Evolutionary conservation across 768 basidiomycete species (phyloP), one percentile per base, ranked within the genome.

Genomic region (Ramaria rubella): DNA sequence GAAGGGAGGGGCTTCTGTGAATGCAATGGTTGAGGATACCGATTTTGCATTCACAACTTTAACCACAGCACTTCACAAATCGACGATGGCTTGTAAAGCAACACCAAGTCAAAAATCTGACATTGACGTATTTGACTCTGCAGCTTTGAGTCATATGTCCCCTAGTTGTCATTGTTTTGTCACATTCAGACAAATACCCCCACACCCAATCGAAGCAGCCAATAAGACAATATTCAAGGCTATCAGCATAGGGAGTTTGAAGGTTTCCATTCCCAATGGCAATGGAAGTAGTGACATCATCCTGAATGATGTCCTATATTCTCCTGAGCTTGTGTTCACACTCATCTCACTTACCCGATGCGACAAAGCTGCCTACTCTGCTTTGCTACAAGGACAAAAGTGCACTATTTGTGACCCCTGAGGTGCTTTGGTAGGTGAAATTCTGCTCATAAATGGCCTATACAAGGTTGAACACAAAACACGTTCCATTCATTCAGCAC

Each of bases 401-500:
- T 60, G 58, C 46, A 42, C 55, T 15, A 60, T 65, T 24, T 55
- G 43, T 36, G 45, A 58, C 51, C 8, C 49, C 15, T 40, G 55
- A 1, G 54, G 49, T 17, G 40, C 33, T n/a, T n/a, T 59, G 1
- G 38, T 69, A 4, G 62, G 61, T 1, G 34, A 55, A 17, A 52
- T 64, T 6, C 58, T 49, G 9, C 21, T 49, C 24, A 44, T 11
- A 9, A 56, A 61, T 14, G 64, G 68, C 3, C 51, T 69, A 14
- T n/a, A n/a, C n/a, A n/a, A n/a, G n/a, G n/a, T n/a, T n/a, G n/a
- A n/a, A n/a, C n/a, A n/a, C n/a, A n/a, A 66, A 67, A 31, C 52
- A 30, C 11, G 64, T 52, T 24, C 45, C 17, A 21, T 9, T 2
- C 64, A 59, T 7, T 27, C 21, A 8, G 60, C 59, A 2, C 48